Conservation (phyloP, 352 stramenopile species). For the Phytophthora hibernalis region DNA sequence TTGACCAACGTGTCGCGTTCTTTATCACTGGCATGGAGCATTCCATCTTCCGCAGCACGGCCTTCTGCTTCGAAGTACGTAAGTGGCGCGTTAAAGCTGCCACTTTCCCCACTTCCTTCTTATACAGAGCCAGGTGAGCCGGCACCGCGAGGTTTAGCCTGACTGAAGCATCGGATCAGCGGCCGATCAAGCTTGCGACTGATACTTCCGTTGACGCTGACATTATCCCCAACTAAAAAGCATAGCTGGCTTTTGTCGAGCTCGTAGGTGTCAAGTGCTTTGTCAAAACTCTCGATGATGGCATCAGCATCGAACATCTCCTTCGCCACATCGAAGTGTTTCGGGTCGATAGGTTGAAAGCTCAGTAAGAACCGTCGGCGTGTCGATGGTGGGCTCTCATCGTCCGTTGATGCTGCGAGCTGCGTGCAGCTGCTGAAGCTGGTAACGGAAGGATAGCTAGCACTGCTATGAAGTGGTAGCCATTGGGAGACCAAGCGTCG, state of each 20-base stretch:
- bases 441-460: neutral
- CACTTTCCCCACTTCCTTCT: neutral
- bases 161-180: neutral
- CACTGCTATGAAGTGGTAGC: neutral
- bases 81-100: neutral
- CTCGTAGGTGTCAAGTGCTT: neutral
- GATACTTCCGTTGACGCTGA: neutral
- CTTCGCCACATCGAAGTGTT: neutral
- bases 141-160: neutral
- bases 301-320: neutral
- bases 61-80: neutral
- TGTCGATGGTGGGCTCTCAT: neutral
- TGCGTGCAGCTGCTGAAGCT: too few species aligned
- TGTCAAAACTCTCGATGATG: too few species aligned
- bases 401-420: too few species aligned
- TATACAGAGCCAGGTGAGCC: neutral
- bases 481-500: neutral
- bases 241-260: neutral
- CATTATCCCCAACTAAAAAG: neutral
- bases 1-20: neutral
- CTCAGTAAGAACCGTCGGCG: neutral
- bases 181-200: neutral
- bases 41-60: neutral
- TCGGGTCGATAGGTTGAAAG: neutral
- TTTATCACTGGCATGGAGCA: neutral